phyloP scores from a whole-genome alignment of 1,139 yeast genomes.

The Sugiyamaella sp. region DNA sequence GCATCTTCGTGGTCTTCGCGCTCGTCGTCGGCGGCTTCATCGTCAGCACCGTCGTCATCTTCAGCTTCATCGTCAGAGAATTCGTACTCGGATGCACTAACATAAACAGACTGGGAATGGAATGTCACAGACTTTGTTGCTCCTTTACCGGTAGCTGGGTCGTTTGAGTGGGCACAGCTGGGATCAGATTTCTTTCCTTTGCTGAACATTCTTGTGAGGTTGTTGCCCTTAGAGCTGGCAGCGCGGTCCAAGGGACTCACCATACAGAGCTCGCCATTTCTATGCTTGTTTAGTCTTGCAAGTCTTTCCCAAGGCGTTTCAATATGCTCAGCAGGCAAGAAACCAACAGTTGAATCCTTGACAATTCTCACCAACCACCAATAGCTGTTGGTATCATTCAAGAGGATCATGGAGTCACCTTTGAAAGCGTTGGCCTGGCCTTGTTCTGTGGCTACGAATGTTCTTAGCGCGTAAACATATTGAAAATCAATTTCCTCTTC shows the following conservation, averaged over 20 bases:
- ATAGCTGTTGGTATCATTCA: constrained; percentile 89
- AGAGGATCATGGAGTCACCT: constrained; percentile 79
- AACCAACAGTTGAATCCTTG: constrained; percentile 66
- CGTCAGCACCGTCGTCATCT: constrained; percentile 34
- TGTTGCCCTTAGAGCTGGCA: constrained; percentile 16
- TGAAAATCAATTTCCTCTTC: constrained; percentile 76
- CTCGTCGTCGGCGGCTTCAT: constrained; percentile 34
- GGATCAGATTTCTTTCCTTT: constrained; percentile 23
- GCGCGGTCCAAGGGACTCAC: constrained; percentile 9
- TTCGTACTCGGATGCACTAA: constrained; percentile 40
- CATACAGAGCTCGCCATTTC: constrained; percentile 67
- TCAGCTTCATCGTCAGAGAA: constrained; percentile 35
- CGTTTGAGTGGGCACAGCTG: constrained; percentile 4
- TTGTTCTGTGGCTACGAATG: constrained; percentile 90
- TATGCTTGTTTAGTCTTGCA: constrained; percentile 90
- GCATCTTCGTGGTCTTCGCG: constrained; percentile 23
- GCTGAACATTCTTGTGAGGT: constrained; percentile 30
- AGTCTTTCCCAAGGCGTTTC: constrained; percentile 91
- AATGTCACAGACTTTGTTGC: constrained; percentile 34
- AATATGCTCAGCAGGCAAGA: constrained; percentile 94
- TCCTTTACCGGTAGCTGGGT: background rate
- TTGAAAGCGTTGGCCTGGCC: constrained; percentile 81
- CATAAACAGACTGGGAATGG: constrained; percentile 31
- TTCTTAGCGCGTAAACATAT: constrained; percentile 81
- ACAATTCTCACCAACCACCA: constrained; percentile 93